Conservation (phyloP, 1,284 basidiomycete species). For the Cutaneotrichosporon cyanovorans region DNA sequence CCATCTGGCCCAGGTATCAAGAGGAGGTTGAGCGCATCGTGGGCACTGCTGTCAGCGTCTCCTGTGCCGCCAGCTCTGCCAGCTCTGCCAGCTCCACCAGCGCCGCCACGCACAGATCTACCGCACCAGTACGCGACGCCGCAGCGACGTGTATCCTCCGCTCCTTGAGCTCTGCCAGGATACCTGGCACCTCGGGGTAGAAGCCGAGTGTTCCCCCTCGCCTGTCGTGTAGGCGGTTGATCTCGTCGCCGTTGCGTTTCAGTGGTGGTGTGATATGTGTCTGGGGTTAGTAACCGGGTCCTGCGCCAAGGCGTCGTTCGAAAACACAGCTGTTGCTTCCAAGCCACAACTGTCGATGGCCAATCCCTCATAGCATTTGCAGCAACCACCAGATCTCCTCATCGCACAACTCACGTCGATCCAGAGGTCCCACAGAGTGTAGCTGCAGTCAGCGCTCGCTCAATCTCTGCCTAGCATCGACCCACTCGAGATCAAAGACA, state of each 20-base stretch:
- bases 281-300: slow-evolving; percentile 17
- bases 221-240: slow-evolving; percentile 60
- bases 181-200: slow-evolving; percentile 67
- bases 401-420: slow-evolving; percentile 52
- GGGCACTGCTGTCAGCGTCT: slow-evolving; percentile 52
- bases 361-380: too few species aligned
- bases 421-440: slow-evolving; percentile 78
- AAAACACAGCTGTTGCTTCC: background rate
- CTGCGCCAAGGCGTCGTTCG: too few species aligned
- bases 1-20: slow-evolving; percentile 53
- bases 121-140: slow-evolving; percentile 66
- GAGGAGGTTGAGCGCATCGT: slow-evolving; percentile 63
- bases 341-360: too few species aligned
- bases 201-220: slow-evolving; percentile 57
- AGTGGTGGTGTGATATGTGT: slow-evolving; percentile 54
- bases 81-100: too few species aligned
- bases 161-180: slow-evolving; percentile 57
- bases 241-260: slow-evolving; percentile 51
- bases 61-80: slow-evolving; percentile 37
- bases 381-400: too few species aligned
- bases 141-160: slow-evolving; percentile 60
- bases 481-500: slow-evolving; percentile 77
- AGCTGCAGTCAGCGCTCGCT: slow-evolving; percentile 49
- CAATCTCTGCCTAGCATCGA: slow-evolving; percentile 12
- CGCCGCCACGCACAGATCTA: slow-evolving; percentile 52